phyloP scores from a whole-genome alignment of 2,329 filamentous ascomycete genomes.

The Arthrobotrys sphaeroides region DNA sequence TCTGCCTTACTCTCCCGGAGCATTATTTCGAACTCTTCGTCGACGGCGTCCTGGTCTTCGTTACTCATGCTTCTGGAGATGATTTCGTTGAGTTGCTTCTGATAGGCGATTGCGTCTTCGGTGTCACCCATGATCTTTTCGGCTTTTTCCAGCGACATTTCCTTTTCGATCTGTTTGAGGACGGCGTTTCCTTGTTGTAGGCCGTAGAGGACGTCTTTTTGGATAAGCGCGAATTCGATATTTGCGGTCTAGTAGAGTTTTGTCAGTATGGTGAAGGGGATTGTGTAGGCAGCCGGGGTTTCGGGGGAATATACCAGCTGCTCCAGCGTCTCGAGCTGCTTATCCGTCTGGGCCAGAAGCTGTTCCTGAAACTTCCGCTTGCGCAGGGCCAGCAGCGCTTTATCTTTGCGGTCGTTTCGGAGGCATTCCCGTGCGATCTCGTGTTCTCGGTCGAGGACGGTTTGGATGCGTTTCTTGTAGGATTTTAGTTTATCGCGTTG shows the following conservation, averaged over 20 bases:
- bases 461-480: conserved; percentile 88
- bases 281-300: not conserved
- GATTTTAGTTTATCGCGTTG: conserved; percentile 97
- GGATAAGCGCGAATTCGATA: conserved; percentile 95
- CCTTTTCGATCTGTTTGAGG: conserved; percentile 86
- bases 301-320: conserved; percentile 70
- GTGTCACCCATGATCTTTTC: conserved; percentile 95
- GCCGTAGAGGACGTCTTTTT: conserved; percentile 94
- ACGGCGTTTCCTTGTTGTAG: conserved; percentile 91
- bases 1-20: conserved; percentile 70
- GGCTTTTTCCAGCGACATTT: conserved; percentile 94
- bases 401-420: conserved; percentile 78
- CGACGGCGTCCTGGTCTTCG: conserved; percentile 96
- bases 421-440: conserved; percentile 85
- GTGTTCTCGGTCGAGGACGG: conserved; percentile 86
- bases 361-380: conserved; percentile 97
- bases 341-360: conserved; percentile 86
- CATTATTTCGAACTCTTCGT: conserved; percentile 88
- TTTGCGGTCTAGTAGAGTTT: conserved; percentile 69
- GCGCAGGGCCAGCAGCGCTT: conserved; percentile 85
- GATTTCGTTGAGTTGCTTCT: conserved; percentile 91
- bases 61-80: conserved; percentile 87
- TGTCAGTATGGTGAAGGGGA: not conserved
- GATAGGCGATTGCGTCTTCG: conserved; percentile 89
- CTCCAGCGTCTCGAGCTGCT: conserved; percentile 92